Evolutionary conservation across 306 rosid genomes (phyloP).

Genomic region (Aeschynomene evenia): DNA sequence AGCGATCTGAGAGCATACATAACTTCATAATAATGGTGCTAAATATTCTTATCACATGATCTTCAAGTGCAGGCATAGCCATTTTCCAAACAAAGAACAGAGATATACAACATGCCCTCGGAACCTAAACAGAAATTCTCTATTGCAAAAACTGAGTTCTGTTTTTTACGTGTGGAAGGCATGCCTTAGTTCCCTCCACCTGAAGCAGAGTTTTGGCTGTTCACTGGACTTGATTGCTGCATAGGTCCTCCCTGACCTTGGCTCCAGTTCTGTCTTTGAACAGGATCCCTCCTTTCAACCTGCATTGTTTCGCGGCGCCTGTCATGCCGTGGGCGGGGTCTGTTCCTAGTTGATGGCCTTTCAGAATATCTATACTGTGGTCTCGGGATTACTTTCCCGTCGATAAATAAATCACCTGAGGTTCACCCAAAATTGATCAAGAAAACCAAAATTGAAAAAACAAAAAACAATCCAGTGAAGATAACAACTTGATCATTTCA

Average conservation of each 20-base stretch:
- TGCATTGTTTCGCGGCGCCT: slow-evolving; percentile 68
- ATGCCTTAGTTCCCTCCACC: slow-evolving; percentile 28
- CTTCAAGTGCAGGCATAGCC: neutral
- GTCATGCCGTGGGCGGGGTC: slow-evolving; percentile 82
- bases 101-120: slow-evolving; percentile 2
- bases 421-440: slow-evolving; percentile 1
- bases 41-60: neutral
- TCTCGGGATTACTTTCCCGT: slow-evolving; percentile 85
- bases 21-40: slow-evolving; percentile 1
- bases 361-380: slow-evolving; percentile 77
- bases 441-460: slow-evolving; percentile 20
- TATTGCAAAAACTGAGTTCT: neutral
- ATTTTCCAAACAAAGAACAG: neutral
- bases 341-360: slow-evolving; percentile 51
- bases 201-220: slow-evolving; percentile 29
- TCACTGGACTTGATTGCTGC: slow-evolving; percentile 40
- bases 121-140: slow-evolving; percentile 15
- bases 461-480: slow-evolving; percentile 3
- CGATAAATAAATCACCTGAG: slow-evolving; percentile 80
- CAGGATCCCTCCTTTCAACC: slow-evolving; percentile 55
- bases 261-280: slow-evolving; percentile 48
- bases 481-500: neutral
- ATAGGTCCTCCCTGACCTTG: slow-evolving; percentile 43
- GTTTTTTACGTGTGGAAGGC: neutral
- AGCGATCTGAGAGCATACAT: neutral